Base-by-base conservation (phyloP, 345 rosid species). In the Draba incana region DNA sequence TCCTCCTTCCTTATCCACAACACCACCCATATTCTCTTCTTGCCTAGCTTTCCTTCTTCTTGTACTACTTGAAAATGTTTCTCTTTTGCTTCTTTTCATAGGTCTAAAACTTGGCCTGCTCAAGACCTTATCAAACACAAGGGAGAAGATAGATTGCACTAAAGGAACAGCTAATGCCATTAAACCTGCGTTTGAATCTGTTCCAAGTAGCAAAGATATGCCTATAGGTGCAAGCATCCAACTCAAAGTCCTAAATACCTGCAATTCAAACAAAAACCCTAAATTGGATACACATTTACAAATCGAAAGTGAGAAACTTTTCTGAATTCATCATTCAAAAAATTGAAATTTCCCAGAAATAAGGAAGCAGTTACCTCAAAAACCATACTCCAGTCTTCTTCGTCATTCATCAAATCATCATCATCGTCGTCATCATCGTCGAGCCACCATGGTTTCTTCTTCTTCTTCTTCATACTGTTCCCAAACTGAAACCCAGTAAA, bases 131-230 rank as follows among this genome's bases (percentile, higher is more conserved):
- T 78, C 84, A 45, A 87, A 47, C 56, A 79, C 85, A 31, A 90
- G 72, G 4, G 96, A 83, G 30, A 88, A 62, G 12, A 80, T 60
- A 5, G 92, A 75, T 77, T 90, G 96, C 5, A 87, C 91, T 12
- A 93, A 66, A 12, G 98, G 98, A 74, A 90, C 90, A 4, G 87
- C 98, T 75, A 85, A 79, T 58, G 96, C 97, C 97, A 90, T 90
- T 46, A 88, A 28, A 54, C 92, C 84, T 2, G 92, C 89, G 74
- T 84, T 83, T 49, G 93, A 80, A 28, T 87, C 90, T 14, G 92
- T 87, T 76, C 96, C 96, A 2, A 93, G 75, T 63, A 93, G 74
- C 71, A 84, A 69, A 0, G 96, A 83, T 64, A 93, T 61, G 38
- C 79, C 87, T 4, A 90, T 64, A 15, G 97, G 96, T 1, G 94